phyloP scores from a whole-genome alignment of 106 monocot species.

The Dioscorea dumetorum region DNA sequence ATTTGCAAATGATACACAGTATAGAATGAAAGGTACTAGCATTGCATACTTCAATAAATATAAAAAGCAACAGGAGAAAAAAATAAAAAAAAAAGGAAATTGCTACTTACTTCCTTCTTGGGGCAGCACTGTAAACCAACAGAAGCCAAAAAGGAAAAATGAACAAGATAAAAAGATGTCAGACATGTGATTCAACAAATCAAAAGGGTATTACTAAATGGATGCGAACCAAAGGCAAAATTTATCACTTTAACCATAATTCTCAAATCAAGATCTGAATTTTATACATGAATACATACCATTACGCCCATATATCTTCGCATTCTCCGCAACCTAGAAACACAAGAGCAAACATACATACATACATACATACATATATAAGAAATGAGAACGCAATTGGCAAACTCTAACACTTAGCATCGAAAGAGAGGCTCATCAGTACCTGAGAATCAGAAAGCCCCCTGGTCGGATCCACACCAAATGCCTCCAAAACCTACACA shows the following conservation, averaged over 20 bases:
- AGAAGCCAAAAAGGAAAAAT: conserved; percentile 25
- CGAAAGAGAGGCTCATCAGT: background rate
- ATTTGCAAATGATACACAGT: background rate
- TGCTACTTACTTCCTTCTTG: conserved; percentile 93
- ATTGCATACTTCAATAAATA: background rate
- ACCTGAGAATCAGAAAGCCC: conserved; percentile 87
- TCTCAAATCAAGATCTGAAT: background rate
- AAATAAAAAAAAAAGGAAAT: conserved; percentile 1
- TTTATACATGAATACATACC: conserved; percentile 28
- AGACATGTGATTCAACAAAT: background rate
- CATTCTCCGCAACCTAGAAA: conserved; percentile 62
- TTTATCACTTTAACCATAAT: background rate
- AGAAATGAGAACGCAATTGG: background rate
- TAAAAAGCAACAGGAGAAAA: background rate
- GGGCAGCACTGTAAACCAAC: conserved; percentile 69
- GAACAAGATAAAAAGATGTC: background rate
- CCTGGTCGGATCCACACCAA: conserved; percentile 83
- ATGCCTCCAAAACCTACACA: conserved; percentile 67
- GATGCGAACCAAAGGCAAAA: background rate
- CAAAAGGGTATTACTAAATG: background rate
- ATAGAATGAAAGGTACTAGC: background rate
- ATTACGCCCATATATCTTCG: conserved; percentile 63
- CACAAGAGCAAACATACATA: background rate
- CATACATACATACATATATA: no score
- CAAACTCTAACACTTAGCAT: background rate